Evolutionary conservation across 1,284 basidiomycete genomes (phyloP).

Genomic region (Cryptococcus amylolentus): DNA sequence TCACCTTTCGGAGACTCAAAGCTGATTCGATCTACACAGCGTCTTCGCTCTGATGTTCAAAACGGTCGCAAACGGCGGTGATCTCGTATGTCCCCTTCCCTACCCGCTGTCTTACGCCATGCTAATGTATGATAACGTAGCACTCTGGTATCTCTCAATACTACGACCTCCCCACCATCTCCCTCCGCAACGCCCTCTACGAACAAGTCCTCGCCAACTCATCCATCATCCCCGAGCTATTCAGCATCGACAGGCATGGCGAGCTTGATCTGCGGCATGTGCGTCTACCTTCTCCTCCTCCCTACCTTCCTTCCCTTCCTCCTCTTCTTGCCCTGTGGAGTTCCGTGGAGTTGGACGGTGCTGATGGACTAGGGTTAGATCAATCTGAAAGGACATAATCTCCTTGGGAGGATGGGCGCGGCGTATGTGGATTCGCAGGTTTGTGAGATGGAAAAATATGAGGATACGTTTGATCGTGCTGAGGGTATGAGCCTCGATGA

Average conservation of each 20-base stretch:
- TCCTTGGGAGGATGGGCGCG: conserved; percentile 31
- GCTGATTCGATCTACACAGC: conserved; percentile 9
- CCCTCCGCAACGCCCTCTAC: conserved; percentile 32
- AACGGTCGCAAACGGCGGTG: conserved; percentile 30
- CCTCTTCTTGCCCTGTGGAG: too few species aligned
- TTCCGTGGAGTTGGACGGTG: background rate
- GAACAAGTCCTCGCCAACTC: background rate
- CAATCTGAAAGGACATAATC: conserved; percentile 25
- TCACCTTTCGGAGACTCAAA: too few species aligned
- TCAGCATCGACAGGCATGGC: background rate
- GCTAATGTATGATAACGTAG: conserved; percentile 2
- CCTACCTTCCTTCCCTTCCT: background rate
- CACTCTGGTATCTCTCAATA: conserved; percentile 35
- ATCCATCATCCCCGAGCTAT: background rate
- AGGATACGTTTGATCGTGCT: conserved; percentile 11
- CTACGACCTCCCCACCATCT: conserved; percentile 43
- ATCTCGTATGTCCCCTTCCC: conserved; percentile 22
- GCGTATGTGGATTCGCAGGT: conserved; percentile 41
- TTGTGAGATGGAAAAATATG: conserved; percentile 37
- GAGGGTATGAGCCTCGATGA: conserved; percentile 13
- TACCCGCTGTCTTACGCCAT: background rate
- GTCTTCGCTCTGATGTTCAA: conserved; percentile 36
- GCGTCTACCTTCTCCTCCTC: background rate
- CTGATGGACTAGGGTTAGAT: conserved; percentile 8
- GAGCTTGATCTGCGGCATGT: background rate